Evolutionary conservation across 352 stramenopile genomes (phyloP).

Genomic region (Phytophthora uliginosa): DNA sequence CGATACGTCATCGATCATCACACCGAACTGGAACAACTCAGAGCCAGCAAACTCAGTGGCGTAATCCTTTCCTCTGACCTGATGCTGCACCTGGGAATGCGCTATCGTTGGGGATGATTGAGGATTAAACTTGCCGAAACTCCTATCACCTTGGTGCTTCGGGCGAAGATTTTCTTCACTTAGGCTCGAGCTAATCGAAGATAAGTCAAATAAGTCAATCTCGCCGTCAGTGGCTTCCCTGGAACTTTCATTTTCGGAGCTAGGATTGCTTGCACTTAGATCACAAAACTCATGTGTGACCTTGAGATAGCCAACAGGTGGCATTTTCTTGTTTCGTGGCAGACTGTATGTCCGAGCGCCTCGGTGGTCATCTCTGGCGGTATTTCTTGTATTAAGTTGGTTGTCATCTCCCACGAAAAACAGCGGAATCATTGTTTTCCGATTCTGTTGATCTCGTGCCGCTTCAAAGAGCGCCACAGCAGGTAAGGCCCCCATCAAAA

Average conservation of each 20-base stretch:
- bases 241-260: neutral
- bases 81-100: neutral
- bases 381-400: neutral
- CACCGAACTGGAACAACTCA: constrained; percentile 31
- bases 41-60: neutral
- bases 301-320: constrained; percentile 30
- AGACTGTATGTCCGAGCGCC: neutral
- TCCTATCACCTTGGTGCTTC: neutral
- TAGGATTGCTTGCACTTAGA: neutral
- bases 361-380: neutral
- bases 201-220: constrained; percentile 8
- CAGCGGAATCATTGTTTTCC: constrained; percentile 27
- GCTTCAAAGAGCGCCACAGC: constrained; percentile 11
- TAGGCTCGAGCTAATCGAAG: constrained; percentile 18
- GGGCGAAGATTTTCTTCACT: neutral
- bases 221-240: constrained; percentile 6
- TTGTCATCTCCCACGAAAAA: constrained; percentile 4
- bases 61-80: neutral
- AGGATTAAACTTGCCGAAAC: neutral
- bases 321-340: constrained; percentile 4
- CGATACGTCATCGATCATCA: constrained; percentile 32
- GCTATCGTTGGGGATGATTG: neutral
- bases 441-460: constrained; percentile 6
- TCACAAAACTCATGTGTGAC: constrained; percentile 35
- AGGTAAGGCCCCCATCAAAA: constrained; percentile 25